Evolutionary conservation across 73 alveolate genomes (phyloP).

Genomic region (Uronychia binucleata): DNA sequence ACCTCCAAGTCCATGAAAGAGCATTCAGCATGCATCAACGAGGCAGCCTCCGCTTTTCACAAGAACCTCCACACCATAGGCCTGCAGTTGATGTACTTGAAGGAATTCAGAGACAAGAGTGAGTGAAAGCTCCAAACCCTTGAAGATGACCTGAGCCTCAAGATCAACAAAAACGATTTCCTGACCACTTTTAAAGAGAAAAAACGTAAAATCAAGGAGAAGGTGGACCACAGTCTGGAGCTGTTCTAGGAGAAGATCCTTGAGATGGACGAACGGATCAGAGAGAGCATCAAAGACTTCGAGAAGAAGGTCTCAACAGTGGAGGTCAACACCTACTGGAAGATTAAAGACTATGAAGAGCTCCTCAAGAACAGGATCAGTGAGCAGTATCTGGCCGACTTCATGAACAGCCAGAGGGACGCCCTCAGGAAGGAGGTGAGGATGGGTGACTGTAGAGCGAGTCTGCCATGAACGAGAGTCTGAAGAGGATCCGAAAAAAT

Average conservation of each 20-base stretch:
- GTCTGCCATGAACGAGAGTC: neutral
- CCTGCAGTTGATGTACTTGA: neutral
- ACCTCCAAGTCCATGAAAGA: neutral
- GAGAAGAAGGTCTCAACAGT: conserved; percentile 51
- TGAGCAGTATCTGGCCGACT: conserved; percentile 55
- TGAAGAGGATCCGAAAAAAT: neutral
- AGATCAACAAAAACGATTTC: neutral
- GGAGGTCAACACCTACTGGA: conserved; percentile 68
- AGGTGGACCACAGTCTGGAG: neutral
- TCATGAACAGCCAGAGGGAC: conserved; percentile 5
- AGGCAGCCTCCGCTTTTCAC: neutral
- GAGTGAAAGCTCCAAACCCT: neutral
- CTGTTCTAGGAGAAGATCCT: neutral
- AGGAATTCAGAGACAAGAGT: neutral
- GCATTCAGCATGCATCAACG: neutral
- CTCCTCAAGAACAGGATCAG: conserved; percentile 53
- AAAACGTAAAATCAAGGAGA: neutral
- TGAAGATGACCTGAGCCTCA: neutral
- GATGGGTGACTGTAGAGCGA: neutral
- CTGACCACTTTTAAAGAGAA: neutral
- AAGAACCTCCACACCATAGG: neutral
- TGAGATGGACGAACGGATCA: neutral
- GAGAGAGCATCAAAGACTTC: conserved; percentile 1
- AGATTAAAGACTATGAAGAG: conserved; percentile 74
- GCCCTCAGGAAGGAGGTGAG: neutral